Evolutionary conservation across 352 stramenopile species (phyloP).

Genomic region (Globisporangium sylvaticum): DNA sequence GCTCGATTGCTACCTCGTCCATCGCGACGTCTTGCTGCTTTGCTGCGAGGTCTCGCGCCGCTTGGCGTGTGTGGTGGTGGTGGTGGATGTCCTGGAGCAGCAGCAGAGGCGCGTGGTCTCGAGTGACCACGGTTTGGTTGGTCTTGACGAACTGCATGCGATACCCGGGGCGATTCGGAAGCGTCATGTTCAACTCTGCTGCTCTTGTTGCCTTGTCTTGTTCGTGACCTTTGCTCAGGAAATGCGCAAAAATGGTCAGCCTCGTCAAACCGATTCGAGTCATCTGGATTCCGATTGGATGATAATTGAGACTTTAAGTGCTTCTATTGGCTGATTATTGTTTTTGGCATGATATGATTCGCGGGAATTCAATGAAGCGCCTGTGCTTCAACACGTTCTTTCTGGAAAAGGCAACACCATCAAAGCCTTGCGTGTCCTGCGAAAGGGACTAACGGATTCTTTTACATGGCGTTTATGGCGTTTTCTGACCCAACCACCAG

Average conservation of each 20-base stretch:
- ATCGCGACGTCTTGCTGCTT: constrained; percentile 6
- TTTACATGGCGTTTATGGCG: too few species aligned
- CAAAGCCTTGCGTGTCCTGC: neutral
- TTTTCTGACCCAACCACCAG: constrained; percentile 5
- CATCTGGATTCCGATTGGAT: neutral
- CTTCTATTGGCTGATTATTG: neutral
- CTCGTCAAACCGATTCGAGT: neutral
- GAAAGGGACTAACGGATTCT: neutral
- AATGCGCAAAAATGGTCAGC: neutral
- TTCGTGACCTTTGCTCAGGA: neutral
- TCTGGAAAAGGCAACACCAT: neutral
- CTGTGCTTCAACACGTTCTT: constrained; percentile 5
- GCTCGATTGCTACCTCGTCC: constrained; percentile 3
- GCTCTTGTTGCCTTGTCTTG: constrained; percentile 6
- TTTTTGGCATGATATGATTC: constrained; percentile 8
- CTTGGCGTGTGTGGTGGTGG: neutral
- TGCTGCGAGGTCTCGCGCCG: neutral
- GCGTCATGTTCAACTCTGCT: constrained; percentile 48
- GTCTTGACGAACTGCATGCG: constrained; percentile 14
- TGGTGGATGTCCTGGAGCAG: neutral
- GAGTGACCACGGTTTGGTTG: constrained; percentile 6
- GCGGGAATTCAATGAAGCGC: constrained; percentile 3
- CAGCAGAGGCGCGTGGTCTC: constrained; percentile 20
- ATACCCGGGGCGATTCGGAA: constrained; percentile 42
- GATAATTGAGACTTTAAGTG: neutral